Conservation (phyloP, 257 asterid genomes). For the Lantana camara region DNA sequence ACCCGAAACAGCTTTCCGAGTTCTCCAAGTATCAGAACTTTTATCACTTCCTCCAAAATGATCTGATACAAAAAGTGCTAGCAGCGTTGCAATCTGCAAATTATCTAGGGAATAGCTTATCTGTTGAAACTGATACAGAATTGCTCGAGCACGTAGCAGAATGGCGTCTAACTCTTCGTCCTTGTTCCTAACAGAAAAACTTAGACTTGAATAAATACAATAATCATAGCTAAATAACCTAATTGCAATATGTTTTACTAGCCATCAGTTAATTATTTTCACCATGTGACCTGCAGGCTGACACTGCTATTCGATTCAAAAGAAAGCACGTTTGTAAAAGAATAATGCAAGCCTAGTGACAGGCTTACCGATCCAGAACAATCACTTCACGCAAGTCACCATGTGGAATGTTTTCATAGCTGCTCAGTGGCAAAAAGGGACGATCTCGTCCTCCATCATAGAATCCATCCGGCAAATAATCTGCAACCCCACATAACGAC, state of each 20-base stretch:
- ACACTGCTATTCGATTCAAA: background rate
- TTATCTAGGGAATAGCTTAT: slow-evolving; percentile 49
- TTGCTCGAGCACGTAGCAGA: slow-evolving; percentile 63
- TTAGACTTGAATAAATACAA: slow-evolving; percentile 2
- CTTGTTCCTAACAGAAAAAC: slow-evolving; percentile 56
- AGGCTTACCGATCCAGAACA: slow-evolving; percentile 85
- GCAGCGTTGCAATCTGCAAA: slow-evolving; percentile 78
- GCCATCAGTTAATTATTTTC: slow-evolving; percentile 3
- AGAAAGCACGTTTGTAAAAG: slow-evolving; percentile 1
- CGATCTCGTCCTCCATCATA: slow-evolving; percentile 97
- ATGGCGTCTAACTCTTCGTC: slow-evolving; percentile 86
- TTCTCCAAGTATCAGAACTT: slow-evolving; percentile 53
- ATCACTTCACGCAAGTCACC: slow-evolving; percentile 78
- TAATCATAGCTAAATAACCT: slow-evolving; percentile 3
- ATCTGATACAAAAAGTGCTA: slow-evolving; percentile 89
- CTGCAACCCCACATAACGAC: slow-evolving; percentile 77
- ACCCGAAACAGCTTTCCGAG: slow-evolving; percentile 77
- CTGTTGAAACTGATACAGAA: slow-evolving; percentile 58
- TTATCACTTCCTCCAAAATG: slow-evolving; percentile 97
- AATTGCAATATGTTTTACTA: background rate
- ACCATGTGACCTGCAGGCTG: slow-evolving; percentile 10
- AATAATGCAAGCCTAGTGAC: slow-evolving; percentile 9
- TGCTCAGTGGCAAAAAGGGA: slow-evolving; percentile 69
- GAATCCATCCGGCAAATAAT: slow-evolving; percentile 86
- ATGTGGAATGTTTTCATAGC: slow-evolving; percentile 55